Evolutionary conservation across 2,329 filamentous ascomycete species (phyloP), one percentile per base, ranked within the genome.

Genomic region (Neofusicoccum umdonicola): DNA sequence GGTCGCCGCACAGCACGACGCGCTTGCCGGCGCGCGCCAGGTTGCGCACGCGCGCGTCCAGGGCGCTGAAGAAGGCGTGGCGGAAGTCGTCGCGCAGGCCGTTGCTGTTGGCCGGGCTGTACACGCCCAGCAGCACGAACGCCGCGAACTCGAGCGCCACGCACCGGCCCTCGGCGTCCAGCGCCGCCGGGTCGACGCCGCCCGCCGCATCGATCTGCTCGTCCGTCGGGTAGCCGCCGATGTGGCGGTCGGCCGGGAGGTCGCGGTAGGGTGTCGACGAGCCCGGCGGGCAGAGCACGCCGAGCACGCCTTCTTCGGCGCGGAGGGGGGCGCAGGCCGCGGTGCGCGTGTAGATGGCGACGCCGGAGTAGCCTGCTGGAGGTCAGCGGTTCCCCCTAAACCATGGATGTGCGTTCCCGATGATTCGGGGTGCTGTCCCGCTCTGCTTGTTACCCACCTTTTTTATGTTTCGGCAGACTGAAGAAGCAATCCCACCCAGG

Each of bases 401-500:
- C 37, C 37, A 39, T 11, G 8, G 27, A 5, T 31, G 27, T 31
- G 27, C 27, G 27, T 31, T 31, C 27, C 27, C 4, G 6, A 31
- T 5, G 27, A 31, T 12, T 12, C 22, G 7, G 22, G 22, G 27
- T 48, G 13, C 12, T 15, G 5, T n/a, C 45, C 11, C 22, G 63
- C 69, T 13, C 45, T 7, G n/a, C 31, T 15, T 13, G 22, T 17
- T 27, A 42, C 35, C 34, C 79, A 90, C 92, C 94, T 82, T 97
- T 98, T 77, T 98, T 98, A 73, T 96, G 85, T 74, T 89, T 92
- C 0, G 95, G 95, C 27, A 99, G 82, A 74, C 93, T 97, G 79
- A 97, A 97, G 78, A 90, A 97, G 68, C 93, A 93, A 75, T 99
- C 95, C 94, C 94, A 99, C 12, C 95, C 95, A 0, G 91, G 88